Base-by-base conservation (phyloP, 495 filamentous ascomycete genomes). In the Entonaema liquescens region DNA sequence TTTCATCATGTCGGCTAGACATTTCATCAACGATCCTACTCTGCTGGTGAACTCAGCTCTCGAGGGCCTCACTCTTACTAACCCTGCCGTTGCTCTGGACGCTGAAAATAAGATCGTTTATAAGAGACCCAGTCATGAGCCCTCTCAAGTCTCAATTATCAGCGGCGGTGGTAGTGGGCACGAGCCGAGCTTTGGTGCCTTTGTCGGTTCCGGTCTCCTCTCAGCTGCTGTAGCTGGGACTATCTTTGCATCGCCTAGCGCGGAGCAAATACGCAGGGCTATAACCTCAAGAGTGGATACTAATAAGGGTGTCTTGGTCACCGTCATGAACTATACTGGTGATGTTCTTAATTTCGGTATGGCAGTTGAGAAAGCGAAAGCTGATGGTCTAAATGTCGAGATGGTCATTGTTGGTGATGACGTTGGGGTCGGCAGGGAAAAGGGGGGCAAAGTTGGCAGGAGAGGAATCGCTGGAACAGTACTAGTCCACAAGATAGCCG, bases 401-500 rank as follows among this genome's bases (percentile, higher is more conserved):
- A 97, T 98, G 90, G 90, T 97, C 23, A 90, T 97, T 9, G 94
- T 98, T 33, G 93, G 89, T n/a, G 95, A 99, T 72, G 95, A 99
- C 79, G 95, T 94, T 0, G 93, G 95, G 19, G 95, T 99, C 31
- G 95, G 95, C 1, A 84, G 94, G 64, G 82, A 81, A 52, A 90
- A 90, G 79, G 88, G 90, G 6, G 95, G 95, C 3, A 98, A 97
- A 78, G 95, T 98, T 7, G 95, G 95, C 12, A 84, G 95, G 61
- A 85, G 95, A 74, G 95, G 95, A 44, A 93, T 99, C 74, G 94
- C 92, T 17, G 95, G 95, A 26, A 97, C 94, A 50, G 91, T 95
- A 23, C 78, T 98, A 25, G 91, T 97, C 25, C 85, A 93, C 70
- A 99, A 99, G 86, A 92, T 97, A 75, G 84, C 88, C 54, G 93